phyloP scores from a whole-genome alignment of 1,284 basidiomycete genomes.

The Ustilago loliicola region DNA sequence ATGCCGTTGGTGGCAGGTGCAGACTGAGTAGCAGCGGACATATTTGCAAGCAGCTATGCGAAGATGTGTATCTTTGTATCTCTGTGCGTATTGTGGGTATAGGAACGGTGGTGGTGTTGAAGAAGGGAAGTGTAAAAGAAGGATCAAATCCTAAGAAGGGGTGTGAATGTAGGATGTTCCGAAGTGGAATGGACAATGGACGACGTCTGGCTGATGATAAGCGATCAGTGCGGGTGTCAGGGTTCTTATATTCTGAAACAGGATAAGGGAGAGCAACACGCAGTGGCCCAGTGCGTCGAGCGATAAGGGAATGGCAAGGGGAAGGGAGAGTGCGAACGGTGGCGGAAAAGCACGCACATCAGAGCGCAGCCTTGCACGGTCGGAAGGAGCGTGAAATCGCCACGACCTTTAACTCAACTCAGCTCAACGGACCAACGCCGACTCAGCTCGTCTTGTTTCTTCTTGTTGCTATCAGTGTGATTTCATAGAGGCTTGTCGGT shows the following conservation, averaged over 20 bases:
- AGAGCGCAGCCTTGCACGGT: background rate
- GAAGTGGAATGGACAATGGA: background rate
- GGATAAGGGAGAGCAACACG: background rate
- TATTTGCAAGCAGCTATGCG: slow-evolving; percentile 5
- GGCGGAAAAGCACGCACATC: slow-evolving; percentile 5
- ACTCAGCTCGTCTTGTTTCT: background rate
- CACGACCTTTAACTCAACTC: background rate
- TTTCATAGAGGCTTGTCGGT: too few species aligned
- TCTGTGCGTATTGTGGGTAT: background rate
- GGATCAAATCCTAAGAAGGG: background rate
- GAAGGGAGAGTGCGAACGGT: background rate
- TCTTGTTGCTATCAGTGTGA: too few species aligned
- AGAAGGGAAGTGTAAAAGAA: background rate
- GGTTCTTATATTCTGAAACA: slow-evolving; percentile 17
- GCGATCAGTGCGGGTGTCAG: background rate
- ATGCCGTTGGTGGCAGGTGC: slow-evolving; percentile 44
- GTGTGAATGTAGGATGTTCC: slow-evolving; percentile 4
- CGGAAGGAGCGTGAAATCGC: slow-evolving; percentile 10
- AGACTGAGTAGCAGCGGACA: slow-evolving; percentile 55
- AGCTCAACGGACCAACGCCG: slow-evolving; percentile 2
- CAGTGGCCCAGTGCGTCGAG: slow-evolving; percentile 2
- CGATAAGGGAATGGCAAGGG: slow-evolving; percentile 12
- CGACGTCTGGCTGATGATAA: background rate
- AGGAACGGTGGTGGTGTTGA: background rate
- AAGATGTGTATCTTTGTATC: slow-evolving; percentile 2